Conservation (phyloP, 148 eudicot genomes). For the Cornus florida region DNA sequence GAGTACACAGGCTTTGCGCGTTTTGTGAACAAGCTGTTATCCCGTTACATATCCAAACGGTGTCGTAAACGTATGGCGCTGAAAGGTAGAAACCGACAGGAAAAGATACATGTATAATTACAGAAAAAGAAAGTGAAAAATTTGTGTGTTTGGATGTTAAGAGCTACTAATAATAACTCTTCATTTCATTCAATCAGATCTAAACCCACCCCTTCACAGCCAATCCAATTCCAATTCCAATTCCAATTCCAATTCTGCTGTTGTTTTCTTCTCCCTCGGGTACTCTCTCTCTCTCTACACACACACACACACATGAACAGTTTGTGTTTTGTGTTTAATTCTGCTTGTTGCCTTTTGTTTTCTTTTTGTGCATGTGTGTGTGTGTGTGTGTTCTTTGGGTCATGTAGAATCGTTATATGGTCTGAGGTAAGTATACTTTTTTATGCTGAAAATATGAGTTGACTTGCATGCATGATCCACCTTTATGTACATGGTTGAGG, state of each 20-base stretch:
- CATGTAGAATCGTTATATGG: not conserved
- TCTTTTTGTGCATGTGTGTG: too few relatives aligned
- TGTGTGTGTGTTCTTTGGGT: not conserved
- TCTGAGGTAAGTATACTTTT: not conserved
- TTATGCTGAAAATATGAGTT: not conserved
- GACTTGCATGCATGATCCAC: not conserved
- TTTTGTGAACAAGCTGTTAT: not conserved
- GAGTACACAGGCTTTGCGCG: not conserved
- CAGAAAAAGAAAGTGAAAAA: not conserved
- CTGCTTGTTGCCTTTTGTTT: not conserved
- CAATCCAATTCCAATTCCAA: too few relatives aligned
- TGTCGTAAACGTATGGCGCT: not conserved
- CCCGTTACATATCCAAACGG: not conserved
- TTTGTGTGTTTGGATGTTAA: not conserved
- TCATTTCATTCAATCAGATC: not conserved
- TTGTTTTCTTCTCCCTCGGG: not conserved
- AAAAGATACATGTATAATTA: not conserved
- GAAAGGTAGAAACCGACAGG: not conserved
- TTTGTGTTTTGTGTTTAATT: not conserved
- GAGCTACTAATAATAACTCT: not conserved
- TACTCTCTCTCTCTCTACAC: not conserved
- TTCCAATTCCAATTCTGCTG: not conserved
- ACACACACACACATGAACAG: not conserved
- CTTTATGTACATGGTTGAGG: not conserved
- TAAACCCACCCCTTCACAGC: not conserved